Base-by-base conservation (phyloP, 2,329 filamentous ascomycete genomes). In the Trichophyton schoenleinii region DNA sequence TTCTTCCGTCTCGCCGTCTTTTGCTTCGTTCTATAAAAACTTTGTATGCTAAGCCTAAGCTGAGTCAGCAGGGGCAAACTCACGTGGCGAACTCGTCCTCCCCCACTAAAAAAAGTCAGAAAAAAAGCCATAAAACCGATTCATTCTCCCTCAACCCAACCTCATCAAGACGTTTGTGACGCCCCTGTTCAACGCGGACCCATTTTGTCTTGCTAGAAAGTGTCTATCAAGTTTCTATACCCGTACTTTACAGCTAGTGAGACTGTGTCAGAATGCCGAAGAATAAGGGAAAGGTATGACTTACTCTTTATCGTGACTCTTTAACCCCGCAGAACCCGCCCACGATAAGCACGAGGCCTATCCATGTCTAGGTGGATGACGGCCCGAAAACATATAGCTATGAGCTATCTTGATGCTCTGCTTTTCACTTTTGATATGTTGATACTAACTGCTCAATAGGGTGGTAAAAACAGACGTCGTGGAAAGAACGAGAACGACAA, bases 401-500 rank as follows among this genome's bases (percentile, higher is more conserved):
- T 15, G 46, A 52, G 28, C n/a, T 52, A 20, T 52, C 11, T 28
- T 3, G 44, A 20, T 48, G 25, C 18, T 9, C 6, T 25, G 44
- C n/a, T 20, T 48, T 8, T 22, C n/a, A 18, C 6, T 18, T 15
- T 48, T 25, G 46, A 31, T 52, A 25, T 31, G 20, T 13, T 28
- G 22, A 52, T 25, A 2, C 20, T 52, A 25, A 25, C 20, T 52
- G 11, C 8, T 57, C 6, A 4, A 22, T 38, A 94, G 90, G 92
- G 92, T 78, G 92, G 92, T 81, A 97, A 97, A 84, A 97, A 97
- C 81, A 83, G 92, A 79, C 88, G 92, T 85, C 86, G 94, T 80
- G 92, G 92, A 80, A 97, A 96, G 87, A 95, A 95, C 84, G 90
- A 95, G 81, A 95, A 94, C 80, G 94, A 97, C 82, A 95, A 96